Evolutionary conservation across 495 filamentous ascomycete species (phyloP).

Genomic region (Beverwykella pulmonaria): DNA sequence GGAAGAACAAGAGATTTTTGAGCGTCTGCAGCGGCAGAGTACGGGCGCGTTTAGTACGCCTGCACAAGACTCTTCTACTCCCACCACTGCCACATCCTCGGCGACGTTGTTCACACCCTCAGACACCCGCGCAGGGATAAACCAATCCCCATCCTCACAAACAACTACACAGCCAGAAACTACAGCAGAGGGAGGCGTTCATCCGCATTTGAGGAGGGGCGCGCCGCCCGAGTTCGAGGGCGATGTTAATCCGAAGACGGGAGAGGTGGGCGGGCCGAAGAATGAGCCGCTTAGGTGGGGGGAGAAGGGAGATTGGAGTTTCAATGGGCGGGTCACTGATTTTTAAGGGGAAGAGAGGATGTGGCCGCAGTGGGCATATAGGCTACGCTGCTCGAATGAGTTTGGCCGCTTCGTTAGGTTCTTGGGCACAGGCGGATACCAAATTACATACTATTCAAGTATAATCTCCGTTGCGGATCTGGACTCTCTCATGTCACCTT

Average conservation of each 20-base stretch:
- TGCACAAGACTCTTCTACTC: conserved; percentile 3
- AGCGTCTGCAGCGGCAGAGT: conserved; percentile 74
- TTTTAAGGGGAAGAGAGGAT: conserved; percentile 59
- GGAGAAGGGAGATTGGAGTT: conserved; percentile 82
- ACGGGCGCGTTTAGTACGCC: conserved; percentile 76
- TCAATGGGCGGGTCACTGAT: conserved; percentile 92
- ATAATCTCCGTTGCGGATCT: too few relatives aligned
- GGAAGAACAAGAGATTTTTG: conserved; percentile 90
- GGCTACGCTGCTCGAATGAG: too few relatives aligned
- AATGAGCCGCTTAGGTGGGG: conserved; percentile 96
- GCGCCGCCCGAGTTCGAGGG: conserved; percentile 92
- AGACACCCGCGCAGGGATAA: conserved; percentile 37
- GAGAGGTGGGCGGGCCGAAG: conserved; percentile 96
- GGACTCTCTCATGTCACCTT: too few relatives aligned
- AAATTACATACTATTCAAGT: too few relatives aligned
- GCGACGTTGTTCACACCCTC: conserved; percentile 3
- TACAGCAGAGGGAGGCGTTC: conserved; percentile 56
- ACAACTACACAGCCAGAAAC: background rate
- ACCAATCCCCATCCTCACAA: conserved; percentile 44
- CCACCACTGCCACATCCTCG: conserved; percentile 11
- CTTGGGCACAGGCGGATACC: too few relatives aligned
- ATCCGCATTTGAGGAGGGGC: conserved; percentile 71
- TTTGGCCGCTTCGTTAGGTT: too few relatives aligned
- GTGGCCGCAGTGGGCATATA: background rate
- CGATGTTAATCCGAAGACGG: conserved; percentile 88